A percentile compares a stretch with the other conserved stretches of the same genome.
Conservation (phyloP, 108 stramenopile genomes). For the Cyclostephanos tholiformis region DNA sequence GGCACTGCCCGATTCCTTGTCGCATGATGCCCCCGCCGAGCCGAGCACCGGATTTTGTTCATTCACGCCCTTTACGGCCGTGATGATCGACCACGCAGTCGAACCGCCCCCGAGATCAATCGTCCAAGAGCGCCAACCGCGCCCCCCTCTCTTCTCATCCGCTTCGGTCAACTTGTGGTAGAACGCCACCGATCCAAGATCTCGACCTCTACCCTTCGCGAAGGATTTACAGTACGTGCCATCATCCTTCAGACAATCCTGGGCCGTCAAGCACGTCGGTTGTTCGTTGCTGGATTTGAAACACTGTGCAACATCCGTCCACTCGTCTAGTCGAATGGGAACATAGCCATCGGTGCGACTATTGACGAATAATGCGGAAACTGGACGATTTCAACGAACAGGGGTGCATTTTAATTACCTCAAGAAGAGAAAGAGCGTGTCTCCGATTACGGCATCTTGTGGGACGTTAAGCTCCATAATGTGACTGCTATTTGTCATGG, state of each 20-base stretch:
- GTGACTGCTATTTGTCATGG: constrained; percentile 14
- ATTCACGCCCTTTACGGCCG: constrained; percentile 38
- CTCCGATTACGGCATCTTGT: constrained; percentile 29
- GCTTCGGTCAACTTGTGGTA: constrained; percentile 33
- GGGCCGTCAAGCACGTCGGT: constrained; percentile 29
- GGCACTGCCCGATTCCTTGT: constrained; percentile 24
- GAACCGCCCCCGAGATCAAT: constrained; percentile 29
- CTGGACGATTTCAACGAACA: background rate
- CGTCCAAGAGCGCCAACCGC: constrained; percentile 37
- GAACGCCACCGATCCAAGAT: constrained; percentile 41
- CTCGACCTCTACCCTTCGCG: constrained; percentile 15
- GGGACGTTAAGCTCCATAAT: constrained; percentile 34
- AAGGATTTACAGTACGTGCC: constrained; percentile 40
- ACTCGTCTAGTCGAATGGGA: constrained; percentile 26
- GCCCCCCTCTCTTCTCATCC: no score
- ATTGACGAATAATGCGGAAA: background rate
- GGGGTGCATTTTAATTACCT: background rate
- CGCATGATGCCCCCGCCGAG: constrained; percentile 34
- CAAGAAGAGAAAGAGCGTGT: constrained; percentile 25
- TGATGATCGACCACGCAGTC: constrained; percentile 39
- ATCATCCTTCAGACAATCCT: constrained; percentile 30
- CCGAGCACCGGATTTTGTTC: constrained; percentile 25
- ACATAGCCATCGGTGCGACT: constrained; percentile 44
- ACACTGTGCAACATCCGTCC: constrained; percentile 39
- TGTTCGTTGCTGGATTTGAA: constrained; percentile 46